These are phyloP conservation scores for Fusarium sp. DNA, from an alignment of 2,329 filamentous ascomycete species.

Conservation along the genomic window DNA sequence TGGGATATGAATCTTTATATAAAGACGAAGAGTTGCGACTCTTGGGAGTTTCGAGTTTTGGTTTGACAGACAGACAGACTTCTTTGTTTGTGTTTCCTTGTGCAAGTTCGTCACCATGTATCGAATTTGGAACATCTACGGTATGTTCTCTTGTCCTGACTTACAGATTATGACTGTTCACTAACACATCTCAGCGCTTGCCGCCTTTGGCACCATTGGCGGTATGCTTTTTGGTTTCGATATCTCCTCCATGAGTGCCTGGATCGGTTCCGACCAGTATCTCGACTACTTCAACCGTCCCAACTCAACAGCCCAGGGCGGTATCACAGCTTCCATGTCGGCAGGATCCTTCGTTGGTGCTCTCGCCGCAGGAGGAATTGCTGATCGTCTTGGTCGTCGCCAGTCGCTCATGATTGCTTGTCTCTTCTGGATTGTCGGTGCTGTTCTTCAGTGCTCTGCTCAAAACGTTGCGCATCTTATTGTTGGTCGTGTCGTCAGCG, in stretches of 20 bases:
- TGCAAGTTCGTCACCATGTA: conserved; percentile 44
- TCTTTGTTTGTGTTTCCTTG: background rate
- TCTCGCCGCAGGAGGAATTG: conserved; percentile 57
- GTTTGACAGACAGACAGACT: background rate
- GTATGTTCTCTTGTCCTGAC: conserved; percentile 33
- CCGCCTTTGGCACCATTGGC: conserved; percentile 55
- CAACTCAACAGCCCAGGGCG: conserved; percentile 57
- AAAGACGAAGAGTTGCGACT: conserved; percentile 19
- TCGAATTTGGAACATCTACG: conserved; percentile 53
- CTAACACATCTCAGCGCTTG: conserved; percentile 46
- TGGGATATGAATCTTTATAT: conserved; percentile 20
- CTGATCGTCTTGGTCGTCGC: conserved; percentile 59
- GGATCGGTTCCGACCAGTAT: conserved; percentile 63
- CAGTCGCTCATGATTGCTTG: conserved; percentile 59
- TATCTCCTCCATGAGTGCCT: conserved; percentile 68
- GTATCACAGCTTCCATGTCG: conserved; percentile 62
- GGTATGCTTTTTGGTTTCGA: conserved; percentile 65
- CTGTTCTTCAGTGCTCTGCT: conserved; percentile 67
- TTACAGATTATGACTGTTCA: background rate
- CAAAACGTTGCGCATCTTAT: conserved; percentile 67
- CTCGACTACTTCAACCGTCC: conserved; percentile 63
- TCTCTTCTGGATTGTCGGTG: conserved; percentile 66
- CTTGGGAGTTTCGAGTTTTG: background rate
- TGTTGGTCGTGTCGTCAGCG: conserved; percentile 69
- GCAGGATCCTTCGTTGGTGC: conserved; percentile 61